Percentiles rank a stretch among this genome's conserved stretches.
Evolutionary conservation across 768 basidiomycete species (phyloP).

Genomic region (Epithele typhae): DNA sequence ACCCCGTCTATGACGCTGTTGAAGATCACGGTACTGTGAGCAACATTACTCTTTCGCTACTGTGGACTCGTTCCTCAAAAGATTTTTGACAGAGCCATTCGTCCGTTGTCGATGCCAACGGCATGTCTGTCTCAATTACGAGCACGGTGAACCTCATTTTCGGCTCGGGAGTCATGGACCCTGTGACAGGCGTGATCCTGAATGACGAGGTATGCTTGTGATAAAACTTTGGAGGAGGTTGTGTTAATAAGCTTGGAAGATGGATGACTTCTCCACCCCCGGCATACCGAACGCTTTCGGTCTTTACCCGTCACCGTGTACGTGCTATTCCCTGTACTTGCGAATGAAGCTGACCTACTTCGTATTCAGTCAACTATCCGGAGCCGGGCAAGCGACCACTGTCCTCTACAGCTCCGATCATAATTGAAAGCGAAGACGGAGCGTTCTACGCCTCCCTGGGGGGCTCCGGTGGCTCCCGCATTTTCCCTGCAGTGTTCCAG

Average conservation of each 20-base stretch:
- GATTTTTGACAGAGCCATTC: conserved; percentile 91
- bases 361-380: conserved; percentile 91
- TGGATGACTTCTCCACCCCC: conserved; percentile 92
- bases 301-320: conserved; percentile 77
- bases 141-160: conserved; percentile 89
- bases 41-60: conserved; percentile 7
- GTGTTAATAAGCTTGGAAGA: conserved; percentile 33
- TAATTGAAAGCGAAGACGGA: conserved; percentile 74
- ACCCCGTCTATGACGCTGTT: conserved; percentile 72
- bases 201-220: conserved; percentile 67
- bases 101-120: conserved; percentile 75
- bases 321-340: conserved; percentile 19
- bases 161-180: conserved; percentile 84
- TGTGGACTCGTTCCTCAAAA: background rate
- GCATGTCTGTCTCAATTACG: conserved; percentile 85
- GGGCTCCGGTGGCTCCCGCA: conserved; percentile 84
- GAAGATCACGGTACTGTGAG: conserved; percentile 86
- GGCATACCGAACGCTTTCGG: conserved; percentile 83
- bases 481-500: conserved; percentile 79
- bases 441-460: conserved; percentile 72
- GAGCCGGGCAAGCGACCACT: conserved; percentile 84
- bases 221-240: background rate
- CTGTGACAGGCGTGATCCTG: conserved; percentile 81
- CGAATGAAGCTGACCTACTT: too few relatives aligned
- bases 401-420: conserved; percentile 79